Percentiles rank a stretch among this genome's conserved stretches.
These are phyloP conservation scores for Vigna radiata DNA, from an alignment of 306 rosid species.

Conservation along the genomic window DNA sequence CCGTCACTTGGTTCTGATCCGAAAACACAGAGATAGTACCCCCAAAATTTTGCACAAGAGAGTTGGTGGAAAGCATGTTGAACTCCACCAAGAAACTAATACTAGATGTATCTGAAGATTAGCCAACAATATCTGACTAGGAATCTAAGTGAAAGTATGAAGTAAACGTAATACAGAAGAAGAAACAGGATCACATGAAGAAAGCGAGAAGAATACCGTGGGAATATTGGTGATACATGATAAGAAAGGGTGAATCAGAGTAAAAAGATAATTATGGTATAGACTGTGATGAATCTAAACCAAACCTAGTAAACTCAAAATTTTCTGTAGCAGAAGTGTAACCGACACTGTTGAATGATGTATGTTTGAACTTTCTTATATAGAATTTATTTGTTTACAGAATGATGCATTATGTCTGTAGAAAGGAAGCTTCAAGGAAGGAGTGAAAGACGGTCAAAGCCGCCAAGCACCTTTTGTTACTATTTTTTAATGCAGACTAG, in stretches of 20 bases:
- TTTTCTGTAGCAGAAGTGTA: constrained; percentile 3
- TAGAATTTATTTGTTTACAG: neutral
- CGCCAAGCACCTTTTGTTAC: constrained; percentile 31
- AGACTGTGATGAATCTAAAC: constrained; percentile 3
- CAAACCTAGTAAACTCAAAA: constrained; percentile 3
- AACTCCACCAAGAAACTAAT: neutral
- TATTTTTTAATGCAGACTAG: neutral
- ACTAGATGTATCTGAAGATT: constrained; percentile 3
- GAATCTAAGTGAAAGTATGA: neutral
- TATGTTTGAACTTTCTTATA: constrained; percentile 16
- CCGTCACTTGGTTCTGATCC: constrained; percentile 31
- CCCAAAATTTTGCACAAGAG: constrained; percentile 48
- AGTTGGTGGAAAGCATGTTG: constrained; percentile 48
- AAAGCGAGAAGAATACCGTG: neutral
- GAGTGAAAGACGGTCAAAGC: constrained; percentile 25
- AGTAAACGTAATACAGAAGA: constrained; percentile 10
- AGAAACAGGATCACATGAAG: constrained; percentile 18
- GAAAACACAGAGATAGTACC: constrained; percentile 35
- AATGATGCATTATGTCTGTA: neutral
- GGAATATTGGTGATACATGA: neutral
- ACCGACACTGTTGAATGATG: neutral
- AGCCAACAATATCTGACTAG: constrained; percentile 7
- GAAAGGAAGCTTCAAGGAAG: constrained; percentile 48
- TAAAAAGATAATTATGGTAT: neutral
- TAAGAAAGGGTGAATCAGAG: constrained; percentile 12